These are phyloP conservation scores for Calonectria hawksworthii DNA, from an alignment of 2,329 filamentous ascomycete genomes.

Conservation along the genomic window DNA sequence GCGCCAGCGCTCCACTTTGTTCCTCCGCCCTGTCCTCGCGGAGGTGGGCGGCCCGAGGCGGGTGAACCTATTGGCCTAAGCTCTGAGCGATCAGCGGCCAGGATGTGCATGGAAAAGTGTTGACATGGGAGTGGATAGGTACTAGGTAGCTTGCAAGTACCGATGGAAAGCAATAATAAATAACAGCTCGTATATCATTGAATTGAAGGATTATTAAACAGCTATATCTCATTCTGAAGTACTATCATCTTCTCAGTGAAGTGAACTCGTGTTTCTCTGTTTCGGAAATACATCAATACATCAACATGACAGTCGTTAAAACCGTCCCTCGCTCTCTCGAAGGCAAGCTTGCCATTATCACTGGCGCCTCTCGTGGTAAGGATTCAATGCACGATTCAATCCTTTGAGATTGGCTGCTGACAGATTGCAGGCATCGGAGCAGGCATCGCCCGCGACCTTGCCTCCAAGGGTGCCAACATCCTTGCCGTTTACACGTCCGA, in stretches of 20 bases:
- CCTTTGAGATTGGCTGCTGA: neutral
- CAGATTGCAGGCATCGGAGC: conserved; percentile 66
- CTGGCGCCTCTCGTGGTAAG: conserved; percentile 15
- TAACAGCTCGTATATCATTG: neutral
- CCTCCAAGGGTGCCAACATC: conserved; percentile 68
- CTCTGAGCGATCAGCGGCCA: neutral
- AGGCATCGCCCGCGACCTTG: conserved; percentile 67
- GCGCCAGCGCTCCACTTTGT: neutral
- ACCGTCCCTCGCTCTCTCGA: neutral
- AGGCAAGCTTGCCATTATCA: conserved; percentile 11
- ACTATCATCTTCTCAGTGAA: too few relatives aligned
- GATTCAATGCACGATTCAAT: neutral
- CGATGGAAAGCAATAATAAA: neutral
- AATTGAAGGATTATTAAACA: neutral
- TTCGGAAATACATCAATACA: neutral
- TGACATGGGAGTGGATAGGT: neutral
- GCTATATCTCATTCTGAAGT: neutral
- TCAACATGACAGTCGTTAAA: neutral
- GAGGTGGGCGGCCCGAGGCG: neutral
- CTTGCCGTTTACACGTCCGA: conserved; percentile 70
- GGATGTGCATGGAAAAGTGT: too few relatives aligned
- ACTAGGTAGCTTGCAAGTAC: neutral
- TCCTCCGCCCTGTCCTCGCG: neutral
- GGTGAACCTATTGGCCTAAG: neutral
- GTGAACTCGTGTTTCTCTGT: neutral